Evolutionary conservation across 192 early-diverging fungal species (phyloP).

Genomic region (Martensiomyces pterosporus): DNA sequence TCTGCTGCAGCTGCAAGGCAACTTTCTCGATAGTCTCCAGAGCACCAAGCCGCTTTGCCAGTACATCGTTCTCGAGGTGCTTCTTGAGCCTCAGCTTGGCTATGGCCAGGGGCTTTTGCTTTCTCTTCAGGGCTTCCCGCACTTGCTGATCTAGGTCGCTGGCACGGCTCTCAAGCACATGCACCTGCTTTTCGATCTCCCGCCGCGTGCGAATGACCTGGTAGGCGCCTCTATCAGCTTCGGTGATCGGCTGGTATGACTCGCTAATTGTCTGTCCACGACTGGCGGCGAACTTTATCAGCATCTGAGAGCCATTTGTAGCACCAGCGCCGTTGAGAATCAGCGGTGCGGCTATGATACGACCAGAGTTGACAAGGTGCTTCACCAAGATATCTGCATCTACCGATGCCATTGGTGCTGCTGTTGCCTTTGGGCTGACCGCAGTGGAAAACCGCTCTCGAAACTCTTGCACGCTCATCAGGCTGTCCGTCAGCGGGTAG

Average conservation of each 20-base stretch:
- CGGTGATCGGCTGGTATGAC: conserved; percentile 9
- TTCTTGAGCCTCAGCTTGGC: conserved; percentile 14
- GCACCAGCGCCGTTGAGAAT: too few relatives aligned
- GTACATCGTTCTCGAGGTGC: conserved; percentile 14
- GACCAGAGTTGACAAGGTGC: conserved; percentile 8
- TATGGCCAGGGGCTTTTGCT: conserved; percentile 14
- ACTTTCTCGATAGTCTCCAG: conserved; percentile 22
- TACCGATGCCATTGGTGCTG: not conserved
- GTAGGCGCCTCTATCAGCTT: conserved; percentile 21
- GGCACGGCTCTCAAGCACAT: conserved; percentile 15
- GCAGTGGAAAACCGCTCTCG: conserved; percentile 2
- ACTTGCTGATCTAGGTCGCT: conserved; percentile 12
- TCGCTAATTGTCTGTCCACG: too few relatives aligned
- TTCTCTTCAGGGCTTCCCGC: conserved; percentile 5
- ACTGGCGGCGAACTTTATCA: conserved; percentile 31
- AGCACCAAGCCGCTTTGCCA: conserved; percentile 19
- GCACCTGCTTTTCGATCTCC: conserved; percentile 12
- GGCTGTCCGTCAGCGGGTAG: conserved; percentile 19
- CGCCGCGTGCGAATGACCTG: conserved; percentile 20
- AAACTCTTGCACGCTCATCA: conserved; percentile 31
- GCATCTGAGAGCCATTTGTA: too few relatives aligned
- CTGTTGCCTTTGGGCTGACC: not conserved
- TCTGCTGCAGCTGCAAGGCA: conserved; percentile 28
- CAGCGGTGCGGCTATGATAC: conserved; percentile 2
- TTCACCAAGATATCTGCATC: conserved; percentile 23